phyloP scores from a whole-genome alignment of 1,139 yeast species.

The Kurtzmaniella quercitrusa region DNA sequence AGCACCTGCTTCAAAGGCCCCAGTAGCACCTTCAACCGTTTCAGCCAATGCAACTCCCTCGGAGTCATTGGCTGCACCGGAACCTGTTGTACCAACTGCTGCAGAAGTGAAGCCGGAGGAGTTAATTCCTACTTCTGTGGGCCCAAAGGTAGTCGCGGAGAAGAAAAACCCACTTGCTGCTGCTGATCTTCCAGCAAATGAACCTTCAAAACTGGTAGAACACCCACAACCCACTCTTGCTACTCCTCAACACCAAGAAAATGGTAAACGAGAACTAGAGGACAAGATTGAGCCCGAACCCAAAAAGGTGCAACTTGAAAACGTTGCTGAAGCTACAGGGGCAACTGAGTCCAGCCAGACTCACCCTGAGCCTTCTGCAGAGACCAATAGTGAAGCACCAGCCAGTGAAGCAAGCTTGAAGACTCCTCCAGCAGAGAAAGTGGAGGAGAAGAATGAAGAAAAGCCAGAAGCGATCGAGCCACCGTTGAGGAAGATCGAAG shows the following conservation, averaged over 20 bases:
- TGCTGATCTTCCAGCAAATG: conserved; percentile 4
- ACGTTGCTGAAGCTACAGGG: background rate
- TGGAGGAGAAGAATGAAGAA: conserved; percentile 10
- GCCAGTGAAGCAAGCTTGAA: conserved; percentile 6
- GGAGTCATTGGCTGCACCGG: background rate
- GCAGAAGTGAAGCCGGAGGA: background rate
- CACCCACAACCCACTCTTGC: conserved; percentile 1
- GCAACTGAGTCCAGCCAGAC: background rate
- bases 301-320: conserved; percentile 3
- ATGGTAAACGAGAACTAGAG: conserved; percentile 2
- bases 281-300: conserved; percentile 4
- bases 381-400: conserved; percentile 8
- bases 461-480: conserved; percentile 47
- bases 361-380: conserved; percentile 4
- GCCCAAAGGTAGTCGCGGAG: background rate
- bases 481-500: conserved; percentile 73
- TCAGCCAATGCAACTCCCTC: no score
- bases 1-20: no score
- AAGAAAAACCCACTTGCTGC: conserved; percentile 3
- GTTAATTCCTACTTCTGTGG: background rate
- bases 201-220: conserved; percentile 1
- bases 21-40: no score
- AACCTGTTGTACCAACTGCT: background rate
- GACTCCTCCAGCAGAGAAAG: conserved; percentile 6
- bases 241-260: conserved; percentile 3